Evolutionary conservation across 106 monocot genomes (phyloP).

Genomic region (Phalaenopsis aphrodite): DNA sequence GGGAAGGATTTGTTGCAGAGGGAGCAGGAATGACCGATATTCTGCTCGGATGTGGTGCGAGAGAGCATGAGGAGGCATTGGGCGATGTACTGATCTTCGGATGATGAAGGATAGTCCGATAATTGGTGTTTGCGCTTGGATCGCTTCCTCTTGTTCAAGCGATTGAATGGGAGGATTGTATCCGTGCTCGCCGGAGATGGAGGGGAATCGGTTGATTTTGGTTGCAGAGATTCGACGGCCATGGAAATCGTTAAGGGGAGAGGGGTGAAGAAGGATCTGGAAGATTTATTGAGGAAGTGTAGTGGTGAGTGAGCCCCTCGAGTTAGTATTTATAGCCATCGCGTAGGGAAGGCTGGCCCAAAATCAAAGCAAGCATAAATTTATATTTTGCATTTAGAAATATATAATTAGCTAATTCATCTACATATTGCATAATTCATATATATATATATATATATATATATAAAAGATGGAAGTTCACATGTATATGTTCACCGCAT

Average conservation of each 20-base stretch:
- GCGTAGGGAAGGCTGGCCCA: not conserved
- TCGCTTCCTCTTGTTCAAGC: slow-evolving; percentile 37
- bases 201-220: not conserved
- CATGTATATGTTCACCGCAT: too few species aligned
- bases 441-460: too few species aligned
- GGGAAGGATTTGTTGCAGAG: slow-evolving; percentile 71
- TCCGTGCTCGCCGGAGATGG: not conserved
- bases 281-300: not conserved
- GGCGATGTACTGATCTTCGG: slow-evolving; percentile 67
- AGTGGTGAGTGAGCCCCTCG: not conserved
- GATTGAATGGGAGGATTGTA: not conserved
- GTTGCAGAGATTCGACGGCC: not conserved
- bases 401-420: too few species aligned
- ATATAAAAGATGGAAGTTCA: too few species aligned
- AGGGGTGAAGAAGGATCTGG: not conserved
- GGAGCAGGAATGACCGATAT: slow-evolving; percentile 17
- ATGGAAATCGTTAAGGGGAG: not conserved
- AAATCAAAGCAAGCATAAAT: too few species aligned
- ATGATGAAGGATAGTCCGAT: slow-evolving; percentile 13
- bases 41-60: not conserved
- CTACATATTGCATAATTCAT: too few species aligned
- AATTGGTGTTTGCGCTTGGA: slow-evolving; percentile 19
- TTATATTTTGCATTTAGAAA: too few species aligned
- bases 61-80: slow-evolving; percentile 77
- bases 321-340: not conserved